Base-by-base conservation (phyloP, 2,329 filamentous ascomycete species). In the Beauveria bassiana region DNA sequence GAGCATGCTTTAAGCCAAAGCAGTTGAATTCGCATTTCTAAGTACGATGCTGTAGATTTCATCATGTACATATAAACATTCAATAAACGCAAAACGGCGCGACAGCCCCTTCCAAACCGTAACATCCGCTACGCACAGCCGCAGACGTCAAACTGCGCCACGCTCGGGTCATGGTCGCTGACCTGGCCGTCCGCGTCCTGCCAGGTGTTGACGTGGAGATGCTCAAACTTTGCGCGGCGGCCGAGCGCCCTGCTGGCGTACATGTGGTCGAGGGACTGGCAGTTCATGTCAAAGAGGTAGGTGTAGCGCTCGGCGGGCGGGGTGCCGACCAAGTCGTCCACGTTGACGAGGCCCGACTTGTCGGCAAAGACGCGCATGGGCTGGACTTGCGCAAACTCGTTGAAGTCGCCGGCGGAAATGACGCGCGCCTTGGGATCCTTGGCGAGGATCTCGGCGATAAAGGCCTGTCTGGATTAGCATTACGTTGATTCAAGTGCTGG, bases 141-240 rank as follows among this genome's bases (percentile, higher is more conserved):
- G 62, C 86, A 91, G 4, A 90, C 72, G 70, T 88, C 79, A 62
- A 90, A 74, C 71, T 74, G 77, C 3, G 83, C 86, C 18, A 91
- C 81, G 51, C 81, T 86, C 0, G 88, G 87, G 68, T 91, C 88
- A 69, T 90, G 88, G 70, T 90, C 87, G 57, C 82, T 86, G 24
- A 83, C 80, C 70, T 83, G 77, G 59, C 81, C 81, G 34, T 76
- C 79, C 63, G 73, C 79, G 34, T 77, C 73, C 55, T 83, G 79
- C 87, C 88, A 91, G 3, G 86, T 86, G 71, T 89, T 90, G 57
- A 90, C 75, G 73, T 90, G 88, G 28, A 90, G 69, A 72, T 91
- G 87, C 77, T 90, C 84, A 65, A 84, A 84, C 67, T 77, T 72
- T 18, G 78, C 73, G 4, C 71, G 69, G 31, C 69, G 69, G 28